Percentiles rank a stretch among this genome's conserved stretches.
phyloP scores from a whole-genome alignment of 768 basidiomycete species.

The Suillus clintonianus region DNA sequence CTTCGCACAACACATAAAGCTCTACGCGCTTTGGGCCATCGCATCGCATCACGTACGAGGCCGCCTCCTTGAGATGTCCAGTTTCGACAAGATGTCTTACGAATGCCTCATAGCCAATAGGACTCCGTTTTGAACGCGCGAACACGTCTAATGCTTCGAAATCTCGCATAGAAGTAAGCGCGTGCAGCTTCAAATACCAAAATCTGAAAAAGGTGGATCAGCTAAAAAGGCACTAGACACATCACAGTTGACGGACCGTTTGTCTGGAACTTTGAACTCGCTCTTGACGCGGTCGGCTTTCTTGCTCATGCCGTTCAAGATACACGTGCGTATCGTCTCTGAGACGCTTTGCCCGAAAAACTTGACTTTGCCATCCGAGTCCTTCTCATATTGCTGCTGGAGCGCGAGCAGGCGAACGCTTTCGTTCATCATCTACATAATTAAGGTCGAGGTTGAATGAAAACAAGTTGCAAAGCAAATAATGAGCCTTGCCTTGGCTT shows the following conservation, averaged over 20 bases:
- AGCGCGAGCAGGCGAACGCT: constrained; percentile 67
- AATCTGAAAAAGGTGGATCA: constrained; percentile 52
- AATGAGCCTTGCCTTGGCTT: constrained; percentile 71
- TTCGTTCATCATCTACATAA: constrained; percentile 87
- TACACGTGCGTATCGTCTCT: constrained; percentile 78
- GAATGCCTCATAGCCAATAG: constrained; percentile 94
- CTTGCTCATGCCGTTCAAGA: constrained; percentile 81
- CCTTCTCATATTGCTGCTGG: constrained; percentile 89
- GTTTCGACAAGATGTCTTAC: constrained; percentile 76
- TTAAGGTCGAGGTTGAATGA: too few species aligned
- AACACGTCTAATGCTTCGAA: constrained; percentile 88
- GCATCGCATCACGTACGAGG: constrained; percentile 77
- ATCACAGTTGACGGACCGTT: constrained; percentile 57
- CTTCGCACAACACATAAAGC: constrained; percentile 86
- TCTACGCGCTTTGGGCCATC: constrained; percentile 83
- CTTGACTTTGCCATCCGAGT: constrained; percentile 71
- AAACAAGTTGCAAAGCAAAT: background rate
- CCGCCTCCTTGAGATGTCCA: constrained; percentile 76
- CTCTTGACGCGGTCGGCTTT: constrained; percentile 84
- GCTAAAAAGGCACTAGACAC: background rate
- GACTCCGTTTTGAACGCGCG: constrained; percentile 84
- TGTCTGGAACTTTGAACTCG: constrained; percentile 95
- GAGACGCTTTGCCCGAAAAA: constrained; percentile 88
- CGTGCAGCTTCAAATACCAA: constrained; percentile 91
- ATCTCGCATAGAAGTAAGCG: constrained; percentile 75